A percentile compares a stretch with the other conserved stretches of the same genome.
phyloP scores from a whole-genome alignment of 495 filamentous ascomycete genomes.

The Talaromyces liani region DNA sequence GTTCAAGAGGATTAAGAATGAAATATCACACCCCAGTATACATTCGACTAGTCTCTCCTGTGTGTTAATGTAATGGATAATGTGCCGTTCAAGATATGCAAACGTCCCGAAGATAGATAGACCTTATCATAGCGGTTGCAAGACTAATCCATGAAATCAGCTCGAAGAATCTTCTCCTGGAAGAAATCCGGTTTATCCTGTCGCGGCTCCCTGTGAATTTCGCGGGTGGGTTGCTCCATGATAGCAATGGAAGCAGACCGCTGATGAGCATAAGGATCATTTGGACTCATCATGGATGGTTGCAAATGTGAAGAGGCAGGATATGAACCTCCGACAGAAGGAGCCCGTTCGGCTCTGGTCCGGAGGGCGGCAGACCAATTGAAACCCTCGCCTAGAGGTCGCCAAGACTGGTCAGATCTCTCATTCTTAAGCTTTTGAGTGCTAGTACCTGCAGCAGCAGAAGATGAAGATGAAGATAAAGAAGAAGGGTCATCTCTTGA shows the following conservation, averaged over 20 bases:
- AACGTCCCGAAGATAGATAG: not conserved
- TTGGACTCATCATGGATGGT: conserved; percentile 13
- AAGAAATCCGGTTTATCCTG: conserved; percentile 78
- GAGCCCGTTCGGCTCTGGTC: conserved; percentile 75
- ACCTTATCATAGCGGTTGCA: not conserved
- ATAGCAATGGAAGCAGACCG: conserved; percentile 57
- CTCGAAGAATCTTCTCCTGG: conserved; percentile 93
- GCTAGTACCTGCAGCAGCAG: conserved; percentile 32
- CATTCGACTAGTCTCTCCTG: not conserved
- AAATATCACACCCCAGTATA: not conserved
- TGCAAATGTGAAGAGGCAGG: conserved; percentile 30
- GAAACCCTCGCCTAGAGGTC: conserved; percentile 77
- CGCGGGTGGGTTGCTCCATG: conserved; percentile 60
- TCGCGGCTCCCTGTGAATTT: conserved; percentile 60
- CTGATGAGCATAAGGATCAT: conserved; percentile 22
- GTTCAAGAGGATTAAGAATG: not conserved
- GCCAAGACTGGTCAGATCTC: conserved; percentile 38
- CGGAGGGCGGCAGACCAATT: conserved; percentile 94
- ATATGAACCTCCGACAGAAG: conserved; percentile 43
- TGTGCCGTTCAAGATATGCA: not conserved
- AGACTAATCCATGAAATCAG: conserved; percentile 90
- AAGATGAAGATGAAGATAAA: conserved; percentile 18
- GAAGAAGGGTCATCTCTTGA: conserved; percentile 14
- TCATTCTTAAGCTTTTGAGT: conserved; percentile 30
- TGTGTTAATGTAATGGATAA: not conserved